These are phyloP conservation scores for Raffaelea albimanens DNA, from an alignment of 2,329 filamentous ascomycete species.

Conservation along the genomic window DNA sequence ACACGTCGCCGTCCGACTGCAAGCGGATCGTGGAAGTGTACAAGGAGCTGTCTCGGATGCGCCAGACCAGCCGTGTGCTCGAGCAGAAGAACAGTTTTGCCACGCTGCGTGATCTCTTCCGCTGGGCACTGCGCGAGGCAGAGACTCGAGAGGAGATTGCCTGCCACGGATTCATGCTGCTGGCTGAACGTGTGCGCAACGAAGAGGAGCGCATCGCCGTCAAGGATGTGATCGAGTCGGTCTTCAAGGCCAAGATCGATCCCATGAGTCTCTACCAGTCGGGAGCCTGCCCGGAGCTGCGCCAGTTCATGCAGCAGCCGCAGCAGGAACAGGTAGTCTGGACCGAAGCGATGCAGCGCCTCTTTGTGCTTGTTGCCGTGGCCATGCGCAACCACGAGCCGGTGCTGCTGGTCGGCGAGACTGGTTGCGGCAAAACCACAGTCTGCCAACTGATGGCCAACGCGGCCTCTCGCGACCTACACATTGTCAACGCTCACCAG, in stretches of 20 bases:
- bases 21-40: conserved; percentile 88
- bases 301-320: conserved; percentile 27
- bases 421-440: conserved; percentile 95
- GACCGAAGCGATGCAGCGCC: conserved; percentile 87
- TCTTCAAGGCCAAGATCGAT: conserved; percentile 80
- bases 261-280: conserved; percentile 62
- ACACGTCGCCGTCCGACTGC: conserved; percentile 83
- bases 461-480: conserved; percentile 63
- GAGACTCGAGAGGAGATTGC: conserved; percentile 84
- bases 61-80: conserved; percentile 85
- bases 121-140: conserved; percentile 82
- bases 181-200: conserved; percentile 91
- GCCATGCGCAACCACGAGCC: conserved; percentile 88
- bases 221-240: conserved; percentile 76
- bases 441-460: conserved; percentile 89
- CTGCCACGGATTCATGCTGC: conserved; percentile 87
- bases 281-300: conserved; percentile 46
- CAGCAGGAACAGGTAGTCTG: conserved; percentile 65
- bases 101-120: conserved; percentile 87
- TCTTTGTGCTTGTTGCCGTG: conserved; percentile 81
- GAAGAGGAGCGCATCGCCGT: conserved; percentile 76
- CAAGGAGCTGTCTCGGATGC: conserved; percentile 77
- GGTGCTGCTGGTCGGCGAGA: conserved; percentile 89
- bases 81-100: conserved; percentile 98
- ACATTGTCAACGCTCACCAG: conserved; percentile 94